These are phyloP conservation scores for Quercus glauca DNA, from an alignment of 306 rosid genomes.

Conservation along the genomic window DNA sequence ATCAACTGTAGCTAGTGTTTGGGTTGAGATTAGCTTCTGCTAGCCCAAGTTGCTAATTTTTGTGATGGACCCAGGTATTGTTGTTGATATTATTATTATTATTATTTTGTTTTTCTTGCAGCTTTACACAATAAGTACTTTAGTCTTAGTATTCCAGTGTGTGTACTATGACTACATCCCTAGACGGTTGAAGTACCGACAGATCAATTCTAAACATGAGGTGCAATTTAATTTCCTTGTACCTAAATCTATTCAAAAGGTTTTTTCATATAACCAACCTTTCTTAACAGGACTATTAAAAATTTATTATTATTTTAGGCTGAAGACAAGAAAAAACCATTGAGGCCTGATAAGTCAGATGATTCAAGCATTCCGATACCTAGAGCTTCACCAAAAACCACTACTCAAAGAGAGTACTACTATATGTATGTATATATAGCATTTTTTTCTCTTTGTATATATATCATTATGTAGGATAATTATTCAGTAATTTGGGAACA, in stretches of 20 bases:
- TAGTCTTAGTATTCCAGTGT: constrained; percentile 74
- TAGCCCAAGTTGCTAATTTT: too few species aligned
- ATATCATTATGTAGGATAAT: too few species aligned
- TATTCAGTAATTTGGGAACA: too few species aligned
- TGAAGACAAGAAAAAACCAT: constrained; percentile 55
- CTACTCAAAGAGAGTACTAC: constrained; percentile 61
- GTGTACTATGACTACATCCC: constrained; percentile 64
- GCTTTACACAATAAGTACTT: constrained; percentile 74
- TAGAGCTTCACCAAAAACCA: constrained; percentile 31
- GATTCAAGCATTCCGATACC: constrained; percentile 55
- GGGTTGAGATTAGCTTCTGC: too few species aligned
- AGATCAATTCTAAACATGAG: constrained; percentile 22
- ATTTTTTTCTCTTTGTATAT: not conserved
- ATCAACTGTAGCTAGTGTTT: too few species aligned
- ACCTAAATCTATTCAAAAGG: not conserved
- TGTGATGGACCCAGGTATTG: too few species aligned
- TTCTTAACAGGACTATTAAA: too few species aligned
- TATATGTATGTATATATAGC: constrained; percentile 40
- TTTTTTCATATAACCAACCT: too few species aligned
- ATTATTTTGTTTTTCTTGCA: constrained; percentile 15
- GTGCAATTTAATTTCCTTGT: constrained; percentile 18
- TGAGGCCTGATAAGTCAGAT: constrained; percentile 35
- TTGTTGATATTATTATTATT: not conserved
- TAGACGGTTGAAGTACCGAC: constrained; percentile 37
- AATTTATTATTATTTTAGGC: not conserved